A percentile compares a stretch with the other conserved stretches of the same genome.
These are phyloP conservation scores for Globisporangium rhizosaccharum DNA, from an alignment of 352 stramenopile species.

Conservation along the genomic window DNA sequence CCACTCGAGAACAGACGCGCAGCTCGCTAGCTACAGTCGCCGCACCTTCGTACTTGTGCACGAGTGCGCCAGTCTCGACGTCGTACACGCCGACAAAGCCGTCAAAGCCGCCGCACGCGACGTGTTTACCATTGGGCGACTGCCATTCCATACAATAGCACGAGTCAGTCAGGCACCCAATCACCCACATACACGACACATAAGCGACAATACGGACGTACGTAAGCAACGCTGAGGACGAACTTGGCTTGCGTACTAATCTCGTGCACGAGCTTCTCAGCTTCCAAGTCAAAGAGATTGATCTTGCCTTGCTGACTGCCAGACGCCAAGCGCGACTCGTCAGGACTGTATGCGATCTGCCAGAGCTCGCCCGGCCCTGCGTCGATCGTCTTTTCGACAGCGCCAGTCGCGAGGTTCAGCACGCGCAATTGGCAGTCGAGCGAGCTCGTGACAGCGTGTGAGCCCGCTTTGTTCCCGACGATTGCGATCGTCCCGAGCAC, in stretches of 20 bases:
- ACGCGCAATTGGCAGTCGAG: constrained; percentile 82
- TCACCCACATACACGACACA: neutral
- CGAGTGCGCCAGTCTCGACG: constrained; percentile 61
- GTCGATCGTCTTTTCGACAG: constrained; percentile 82
- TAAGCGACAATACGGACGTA: constrained; percentile 20
- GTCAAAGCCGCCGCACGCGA: constrained; percentile 77
- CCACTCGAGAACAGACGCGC: neutral
- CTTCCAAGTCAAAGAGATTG: constrained; percentile 81
- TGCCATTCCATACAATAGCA: constrained; percentile 11
- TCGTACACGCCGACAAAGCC: constrained; percentile 86
- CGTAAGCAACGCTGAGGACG: constrained; percentile 70
- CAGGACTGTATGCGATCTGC: constrained; percentile 80
- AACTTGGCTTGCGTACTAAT: constrained; percentile 72
- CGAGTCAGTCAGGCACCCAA: neutral
- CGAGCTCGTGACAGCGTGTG: constrained; percentile 72
- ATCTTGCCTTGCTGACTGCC: constrained; percentile 85
- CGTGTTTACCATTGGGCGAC: constrained; percentile 78
- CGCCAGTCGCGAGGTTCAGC: constrained; percentile 63
- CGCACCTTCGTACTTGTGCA: constrained; percentile 85
- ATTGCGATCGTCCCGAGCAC: constrained; percentile 85
- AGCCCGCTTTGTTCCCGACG: constrained; percentile 73
- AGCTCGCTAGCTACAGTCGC: too few species aligned
- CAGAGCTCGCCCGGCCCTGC: constrained; percentile 83
- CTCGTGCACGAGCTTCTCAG: constrained; percentile 73
- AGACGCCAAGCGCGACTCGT: constrained; percentile 76